Base-by-base conservation (phyloP, 108 stramenopile species). In the Conticribra guillardii region DNA sequence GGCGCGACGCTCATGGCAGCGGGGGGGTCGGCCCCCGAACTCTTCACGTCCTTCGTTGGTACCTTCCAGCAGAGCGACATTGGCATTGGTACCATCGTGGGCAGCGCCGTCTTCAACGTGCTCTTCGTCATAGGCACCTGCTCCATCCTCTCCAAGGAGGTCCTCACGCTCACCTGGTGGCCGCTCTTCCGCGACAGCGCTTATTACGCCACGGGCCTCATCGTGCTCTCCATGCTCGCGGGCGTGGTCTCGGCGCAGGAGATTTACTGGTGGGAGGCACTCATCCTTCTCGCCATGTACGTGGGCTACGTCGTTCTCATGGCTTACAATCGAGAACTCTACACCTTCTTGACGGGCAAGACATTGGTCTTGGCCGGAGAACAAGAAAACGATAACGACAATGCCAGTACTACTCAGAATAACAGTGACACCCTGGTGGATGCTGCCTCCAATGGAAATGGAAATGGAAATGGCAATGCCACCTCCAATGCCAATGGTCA, bases 21-120 rank as follows among this genome's bases (percentile, higher is more conserved):
- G 44, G 90, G 88, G 29, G 89, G 90, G 26, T 85, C 84, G 3
- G 90, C 91, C 8, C 94, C 94, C 24, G 94, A 95, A 76, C 67
- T 95, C 9, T 87, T 89, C 48, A 90, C 91, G 8, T 69, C 77
- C n/a, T 73, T 93, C 61, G 86, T 95, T 51, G 89, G 89, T 44
- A 89, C 89, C 28, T 91, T 91, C 71, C 52, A 74, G 45, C 70
- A 86, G 65, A 79, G 78, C 28, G 86, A 84, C 44, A 81, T 92
- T 45, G 94, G 94, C 18, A 88, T 95, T 64, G 94, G 94, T 41
- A 95, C 94, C 28, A 95, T 95, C 67, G 88, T 95, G 8, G 94
- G 94, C 17, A 84, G 82, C 2, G 94, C 91, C 18, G 87, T 89
- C 50, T 95, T 95, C 73, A 95, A 95, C 73, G 87, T 92, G 11